Conservation (phyloP, 1,284 basidiomycete species). For the Serendipita sp. region DNA sequence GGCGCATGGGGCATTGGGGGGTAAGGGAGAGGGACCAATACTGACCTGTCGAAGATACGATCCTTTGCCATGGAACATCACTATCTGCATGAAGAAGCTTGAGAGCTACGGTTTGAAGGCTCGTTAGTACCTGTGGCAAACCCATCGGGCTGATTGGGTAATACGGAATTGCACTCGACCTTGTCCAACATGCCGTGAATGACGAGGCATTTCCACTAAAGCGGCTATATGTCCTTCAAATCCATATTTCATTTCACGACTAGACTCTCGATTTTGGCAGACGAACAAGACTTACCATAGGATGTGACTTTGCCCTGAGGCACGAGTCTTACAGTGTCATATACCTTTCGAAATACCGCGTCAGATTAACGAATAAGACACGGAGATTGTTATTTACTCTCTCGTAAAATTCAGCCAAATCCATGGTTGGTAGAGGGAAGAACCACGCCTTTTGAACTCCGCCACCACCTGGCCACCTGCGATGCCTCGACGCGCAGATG, state of each 20-base stretch:
- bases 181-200: constrained; percentile 77
- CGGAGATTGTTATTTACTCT: not conserved
- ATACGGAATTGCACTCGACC: constrained; percentile 29
- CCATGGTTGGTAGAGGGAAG: not conserved
- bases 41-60: constrained; percentile 46
- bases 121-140: not conserved
- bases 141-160: not conserved
- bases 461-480: not conserved
- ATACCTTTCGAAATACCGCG: not conserved
- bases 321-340: constrained; percentile 2
- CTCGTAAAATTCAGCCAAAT: constrained; percentile 1
- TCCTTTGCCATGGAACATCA: constrained; percentile 62
- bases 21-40: too few relatives aligned
- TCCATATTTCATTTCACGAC: not conserved
- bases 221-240: constrained; percentile 64
- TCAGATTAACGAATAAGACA: too few relatives aligned
- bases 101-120: constrained; percentile 32
- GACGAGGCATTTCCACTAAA: constrained; percentile 65
- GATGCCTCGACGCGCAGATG: constrained; percentile 46
- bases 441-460: not conserved
- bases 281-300: not conserved
- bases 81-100: constrained; percentile 49
- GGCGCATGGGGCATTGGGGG: too few relatives aligned
- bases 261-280: not conserved
- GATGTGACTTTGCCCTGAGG: constrained; percentile 1